phyloP scores from a whole-genome alignment of 306 rosid genomes.

The Prunus padus region DNA sequence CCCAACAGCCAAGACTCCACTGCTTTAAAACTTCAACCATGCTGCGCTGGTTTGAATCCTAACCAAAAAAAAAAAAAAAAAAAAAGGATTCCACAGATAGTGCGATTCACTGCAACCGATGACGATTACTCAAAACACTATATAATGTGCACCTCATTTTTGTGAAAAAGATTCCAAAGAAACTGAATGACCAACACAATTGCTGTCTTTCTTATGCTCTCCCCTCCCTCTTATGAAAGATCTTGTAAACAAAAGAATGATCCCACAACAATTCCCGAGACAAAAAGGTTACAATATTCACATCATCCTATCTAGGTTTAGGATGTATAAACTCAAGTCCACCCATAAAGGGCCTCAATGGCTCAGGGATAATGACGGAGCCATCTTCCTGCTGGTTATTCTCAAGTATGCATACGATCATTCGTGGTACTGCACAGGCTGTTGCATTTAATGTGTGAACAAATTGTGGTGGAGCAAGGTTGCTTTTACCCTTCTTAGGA shows the following conservation, averaged over 20 bases:
- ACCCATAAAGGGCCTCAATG: slow-evolving; percentile 82
- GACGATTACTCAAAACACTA: neutral
- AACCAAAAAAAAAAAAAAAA: neutral
- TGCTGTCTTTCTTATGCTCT: neutral
- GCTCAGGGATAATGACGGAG: slow-evolving; percentile 66
- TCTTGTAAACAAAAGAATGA: slow-evolving; percentile 2
- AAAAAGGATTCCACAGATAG: neutral
- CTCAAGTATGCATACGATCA: slow-evolving; percentile 85
- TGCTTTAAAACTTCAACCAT: too few relatives aligned
- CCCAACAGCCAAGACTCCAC: too few relatives aligned
- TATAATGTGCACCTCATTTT: neutral
- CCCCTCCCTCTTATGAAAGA: neutral
- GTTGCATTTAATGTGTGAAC: slow-evolving; percentile 95
- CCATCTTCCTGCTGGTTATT: slow-evolving; percentile 91
- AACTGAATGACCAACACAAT: neutral
- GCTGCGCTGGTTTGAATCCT: neutral
- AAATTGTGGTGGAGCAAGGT: slow-evolving; percentile 64
- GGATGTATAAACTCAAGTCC: slow-evolving; percentile 58
- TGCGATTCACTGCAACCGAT: neutral
- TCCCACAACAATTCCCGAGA: slow-evolving; percentile 7
- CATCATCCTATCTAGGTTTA: slow-evolving; percentile 28
- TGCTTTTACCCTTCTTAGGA: slow-evolving; percentile 65
- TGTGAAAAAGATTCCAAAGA: neutral
- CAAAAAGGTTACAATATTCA: neutral
- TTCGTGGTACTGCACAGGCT: slow-evolving; percentile 89